Conservation (phyloP, 106 monocot genomes). For the Platanthera guangdongensis region DNA sequence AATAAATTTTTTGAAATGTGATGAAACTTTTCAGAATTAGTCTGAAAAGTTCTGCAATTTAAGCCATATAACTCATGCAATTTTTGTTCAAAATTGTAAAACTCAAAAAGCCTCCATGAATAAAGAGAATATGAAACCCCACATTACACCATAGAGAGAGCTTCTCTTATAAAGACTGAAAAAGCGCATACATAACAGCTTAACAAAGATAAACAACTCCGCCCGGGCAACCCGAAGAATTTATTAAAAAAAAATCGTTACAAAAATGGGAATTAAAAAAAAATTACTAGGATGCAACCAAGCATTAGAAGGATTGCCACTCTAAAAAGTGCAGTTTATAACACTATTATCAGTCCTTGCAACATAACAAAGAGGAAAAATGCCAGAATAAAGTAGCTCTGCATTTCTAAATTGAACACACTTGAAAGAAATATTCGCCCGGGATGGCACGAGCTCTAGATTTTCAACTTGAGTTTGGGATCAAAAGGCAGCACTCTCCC, state of each 20-base stretch:
- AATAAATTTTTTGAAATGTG: too few relatives aligned
- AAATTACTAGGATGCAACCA: not conserved
- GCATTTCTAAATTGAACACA: not conserved
- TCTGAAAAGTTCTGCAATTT: too few relatives aligned
- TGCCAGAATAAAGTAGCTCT: not conserved
- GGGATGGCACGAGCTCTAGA: not conserved
- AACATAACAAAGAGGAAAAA: not conserved
- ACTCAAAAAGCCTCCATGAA: too few relatives aligned
- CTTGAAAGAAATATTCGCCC: not conserved
- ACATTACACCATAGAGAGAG: too few relatives aligned
- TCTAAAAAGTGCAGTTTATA: not conserved
- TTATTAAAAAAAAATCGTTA: not conserved
- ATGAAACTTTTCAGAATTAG: too few relatives aligned
- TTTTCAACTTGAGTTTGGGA: constrained; percentile 50
- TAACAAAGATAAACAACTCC: too few relatives aligned
- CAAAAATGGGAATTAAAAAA: not conserved
- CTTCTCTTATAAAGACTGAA: too few relatives aligned
- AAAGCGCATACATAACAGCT: too few relatives aligned
- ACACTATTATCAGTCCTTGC: not conserved
- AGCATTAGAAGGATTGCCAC: not conserved
- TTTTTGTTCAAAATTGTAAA: too few relatives aligned
- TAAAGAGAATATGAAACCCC: too few relatives aligned
- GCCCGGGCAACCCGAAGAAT: too few relatives aligned
- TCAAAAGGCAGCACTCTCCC: constrained; percentile 39
- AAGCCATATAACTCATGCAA: too few relatives aligned